Conservation (phyloP, 805 yeast genomes). For the Candida adriatica region DNA sequence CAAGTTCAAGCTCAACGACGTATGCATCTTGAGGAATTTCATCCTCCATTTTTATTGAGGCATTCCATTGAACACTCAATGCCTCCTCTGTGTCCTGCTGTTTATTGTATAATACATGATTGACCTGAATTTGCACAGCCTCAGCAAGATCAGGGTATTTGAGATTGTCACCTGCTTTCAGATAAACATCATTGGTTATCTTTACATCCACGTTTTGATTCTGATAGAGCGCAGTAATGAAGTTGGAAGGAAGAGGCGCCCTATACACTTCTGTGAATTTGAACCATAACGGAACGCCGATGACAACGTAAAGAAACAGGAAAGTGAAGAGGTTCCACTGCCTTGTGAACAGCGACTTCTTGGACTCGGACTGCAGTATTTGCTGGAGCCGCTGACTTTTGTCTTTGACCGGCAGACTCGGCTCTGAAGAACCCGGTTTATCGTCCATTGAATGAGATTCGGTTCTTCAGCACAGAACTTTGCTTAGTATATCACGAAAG, state of each 20-base stretch:
- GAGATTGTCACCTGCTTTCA: slow-evolving; percentile 36
- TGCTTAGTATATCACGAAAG: too few relatives aligned
- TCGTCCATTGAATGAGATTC: too few relatives aligned
- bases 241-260: slow-evolving; percentile 32
- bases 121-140: slow-evolving; percentile 44
- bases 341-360: slow-evolving; percentile 16
- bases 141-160: slow-evolving; percentile 60
- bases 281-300: slow-evolving; percentile 37
- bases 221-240: slow-evolving; percentile 28
- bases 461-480: too few relatives aligned
- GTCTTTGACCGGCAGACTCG: neutral
- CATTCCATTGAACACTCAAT: slow-evolving; percentile 28
- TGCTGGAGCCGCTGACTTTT: slow-evolving; percentile 2
- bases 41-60: slow-evolving; percentile 18
- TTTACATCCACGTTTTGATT: slow-evolving; percentile 36
- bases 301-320: slow-evolving; percentile 23
- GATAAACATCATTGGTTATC: slow-evolving; percentile 36
- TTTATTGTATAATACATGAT: slow-evolving; percentile 30
- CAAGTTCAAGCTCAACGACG: slow-evolving; percentile 31
- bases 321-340: slow-evolving; percentile 18
- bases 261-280: slow-evolving; percentile 34
- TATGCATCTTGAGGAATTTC: slow-evolving; percentile 24
- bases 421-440: too few relatives aligned
- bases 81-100: slow-evolving; percentile 17
- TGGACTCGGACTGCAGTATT: slow-evolving; percentile 17